Conservation (phyloP, 2,329 filamentous ascomycete genomes). For the Stemphylium beticola region DNA sequence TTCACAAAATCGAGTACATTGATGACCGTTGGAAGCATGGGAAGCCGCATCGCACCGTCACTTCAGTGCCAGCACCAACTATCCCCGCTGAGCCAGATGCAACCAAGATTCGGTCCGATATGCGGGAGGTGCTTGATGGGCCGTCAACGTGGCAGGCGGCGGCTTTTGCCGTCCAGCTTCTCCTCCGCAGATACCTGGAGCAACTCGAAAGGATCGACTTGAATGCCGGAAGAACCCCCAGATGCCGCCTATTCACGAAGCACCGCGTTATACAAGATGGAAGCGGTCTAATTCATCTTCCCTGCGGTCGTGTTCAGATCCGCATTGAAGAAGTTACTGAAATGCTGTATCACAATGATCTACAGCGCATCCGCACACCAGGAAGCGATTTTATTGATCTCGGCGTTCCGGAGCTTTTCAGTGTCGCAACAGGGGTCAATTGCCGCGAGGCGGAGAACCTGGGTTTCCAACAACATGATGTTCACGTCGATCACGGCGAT, state of each 20-base stretch:
- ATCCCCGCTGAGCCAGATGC: slow-evolving; percentile 10
- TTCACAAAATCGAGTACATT: slow-evolving; percentile 24
- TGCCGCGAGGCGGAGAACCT: slow-evolving; percentile 22
- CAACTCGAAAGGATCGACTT: slow-evolving; percentile 21
- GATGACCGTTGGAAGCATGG: slow-evolving; percentile 25
- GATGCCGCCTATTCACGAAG: slow-evolving; percentile 21
- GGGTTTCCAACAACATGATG: slow-evolving; percentile 23
- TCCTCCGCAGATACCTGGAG: slow-evolving; percentile 25
- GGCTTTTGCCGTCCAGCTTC: slow-evolving; percentile 19
- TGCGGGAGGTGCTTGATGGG: slow-evolving; percentile 23
- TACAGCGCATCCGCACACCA: slow-evolving; percentile 21
- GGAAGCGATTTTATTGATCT: slow-evolving; percentile 16
- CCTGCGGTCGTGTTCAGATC: slow-evolving; percentile 20
- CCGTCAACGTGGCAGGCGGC: slow-evolving; percentile 24
- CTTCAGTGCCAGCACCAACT: slow-evolving; percentile 13
- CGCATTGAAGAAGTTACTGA: slow-evolving; percentile 25
- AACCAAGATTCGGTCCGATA: slow-evolving; percentile 19
- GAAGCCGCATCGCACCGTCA: slow-evolving; percentile 21
- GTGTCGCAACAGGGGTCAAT: slow-evolving; percentile 13
- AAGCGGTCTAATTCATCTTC: slow-evolving; percentile 16
- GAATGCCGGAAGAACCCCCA: slow-evolving; percentile 11
- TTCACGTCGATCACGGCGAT: slow-evolving; percentile 24
- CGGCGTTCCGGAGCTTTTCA: slow-evolving; percentile 10
- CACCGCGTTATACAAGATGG: slow-evolving; percentile 24
- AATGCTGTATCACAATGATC: slow-evolving; percentile 16